phyloP scores from a whole-genome alignment of 163 green algal species.

The Coccomyxa subellipsoidea region DNA sequence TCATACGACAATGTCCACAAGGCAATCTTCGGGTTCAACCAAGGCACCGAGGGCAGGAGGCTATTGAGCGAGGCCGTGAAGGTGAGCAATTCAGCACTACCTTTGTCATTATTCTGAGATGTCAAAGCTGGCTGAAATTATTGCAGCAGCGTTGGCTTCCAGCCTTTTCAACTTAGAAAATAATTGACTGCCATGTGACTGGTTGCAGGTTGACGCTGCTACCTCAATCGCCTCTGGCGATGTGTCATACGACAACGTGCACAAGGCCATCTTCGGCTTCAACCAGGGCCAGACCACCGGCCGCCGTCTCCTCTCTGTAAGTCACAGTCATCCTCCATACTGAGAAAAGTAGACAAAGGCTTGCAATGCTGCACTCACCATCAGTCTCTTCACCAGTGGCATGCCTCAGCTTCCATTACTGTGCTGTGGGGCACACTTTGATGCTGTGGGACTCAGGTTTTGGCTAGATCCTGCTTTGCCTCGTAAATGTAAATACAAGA shows the following conservation, averaged over 20 bases:
- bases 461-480: no score
- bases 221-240: background rate
- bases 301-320: background rate
- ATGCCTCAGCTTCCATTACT: background rate
- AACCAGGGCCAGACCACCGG: background rate
- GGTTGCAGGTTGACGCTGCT: background rate
- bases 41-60: background rate
- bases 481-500: no score
- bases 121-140: no score
- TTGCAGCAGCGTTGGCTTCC: no score
- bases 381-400: background rate
- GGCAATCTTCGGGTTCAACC: background rate
- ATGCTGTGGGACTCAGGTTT: no score
- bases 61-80: background rate
- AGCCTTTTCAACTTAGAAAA: background rate
- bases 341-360: no score
- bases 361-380: background rate
- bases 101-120: background rate
- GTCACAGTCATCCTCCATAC: background rate
- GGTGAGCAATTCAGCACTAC: background rate
- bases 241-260: background rate
- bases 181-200: background rate
- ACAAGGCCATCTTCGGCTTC: slow-evolving; percentile 1
- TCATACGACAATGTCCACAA: background rate
- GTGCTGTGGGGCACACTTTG: no score